Percentiles rank a stretch among this genome's conserved stretches.
Conservation (phyloP, 495 filamentous ascomycete genomes). For the Mycothermus thermophilus region DNA sequence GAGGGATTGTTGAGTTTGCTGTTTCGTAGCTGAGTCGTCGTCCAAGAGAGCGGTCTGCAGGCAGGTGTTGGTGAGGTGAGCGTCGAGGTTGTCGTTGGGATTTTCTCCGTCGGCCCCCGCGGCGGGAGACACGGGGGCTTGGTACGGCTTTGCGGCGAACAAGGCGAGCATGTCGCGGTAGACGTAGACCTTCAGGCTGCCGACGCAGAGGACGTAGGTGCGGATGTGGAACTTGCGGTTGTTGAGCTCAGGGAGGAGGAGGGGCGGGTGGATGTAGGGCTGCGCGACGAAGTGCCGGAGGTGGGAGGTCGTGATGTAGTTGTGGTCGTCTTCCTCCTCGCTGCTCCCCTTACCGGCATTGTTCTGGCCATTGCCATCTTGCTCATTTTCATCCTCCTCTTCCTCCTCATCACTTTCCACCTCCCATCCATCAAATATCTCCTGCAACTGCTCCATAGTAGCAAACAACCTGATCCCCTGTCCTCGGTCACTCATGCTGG, state of each 20-base stretch:
- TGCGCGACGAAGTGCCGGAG: constrained; percentile 93
- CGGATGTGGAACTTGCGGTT: constrained; percentile 87
- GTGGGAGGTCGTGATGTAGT: constrained; percentile 68
- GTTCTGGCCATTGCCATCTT: constrained; percentile 10
- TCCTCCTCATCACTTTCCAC: constrained; percentile 47
- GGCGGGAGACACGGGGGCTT: constrained; percentile 18
- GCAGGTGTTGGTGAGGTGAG: constrained; percentile 92
- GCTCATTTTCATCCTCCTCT: constrained; percentile 31
- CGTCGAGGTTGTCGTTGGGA: constrained; percentile 41
- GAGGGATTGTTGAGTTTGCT: constrained; percentile 8
- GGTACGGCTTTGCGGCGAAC: constrained; percentile 63
- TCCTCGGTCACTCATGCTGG: constrained; percentile 90
- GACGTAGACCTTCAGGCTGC: constrained; percentile 68
- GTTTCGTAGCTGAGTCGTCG: too few relatives aligned
- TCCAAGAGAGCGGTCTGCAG: constrained; percentile 48
- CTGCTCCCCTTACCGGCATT: neutral
- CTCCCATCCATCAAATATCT: constrained; percentile 84
- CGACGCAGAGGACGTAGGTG: constrained; percentile 72
- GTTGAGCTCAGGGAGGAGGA: constrained; percentile 51
- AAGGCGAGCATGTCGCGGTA: constrained; percentile 84
- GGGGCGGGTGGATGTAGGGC: constrained; percentile 84
- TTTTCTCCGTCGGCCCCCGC: constrained; percentile 15
- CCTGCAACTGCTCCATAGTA: constrained; percentile 61
- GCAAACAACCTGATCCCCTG: constrained; percentile 85
- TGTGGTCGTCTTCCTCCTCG: constrained; percentile 15